Evolutionary conservation across 2,329 filamentous ascomycete species (phyloP), one percentile per base, ranked within the genome.

Genomic region (Paradendryphiella salina): DNA sequence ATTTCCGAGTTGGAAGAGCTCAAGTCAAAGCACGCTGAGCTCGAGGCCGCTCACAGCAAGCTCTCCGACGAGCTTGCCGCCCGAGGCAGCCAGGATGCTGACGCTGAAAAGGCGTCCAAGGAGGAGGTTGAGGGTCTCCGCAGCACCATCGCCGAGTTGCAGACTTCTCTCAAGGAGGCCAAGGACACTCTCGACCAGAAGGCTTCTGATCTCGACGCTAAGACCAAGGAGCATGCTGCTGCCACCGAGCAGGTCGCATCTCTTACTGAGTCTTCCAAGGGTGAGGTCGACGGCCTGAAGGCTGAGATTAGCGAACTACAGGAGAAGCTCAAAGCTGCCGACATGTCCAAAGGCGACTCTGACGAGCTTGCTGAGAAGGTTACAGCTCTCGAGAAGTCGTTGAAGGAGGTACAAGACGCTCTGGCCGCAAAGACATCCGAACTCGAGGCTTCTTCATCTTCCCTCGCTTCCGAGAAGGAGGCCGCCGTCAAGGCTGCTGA

Each of bases 141-240:
- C 37, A 57, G 51, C 44, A 66, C 63, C 54, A 63, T 67, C 21
- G 50, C 61, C 21, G 62, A 70, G 47, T 60, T 70, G n/a, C 61
- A 68, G 32, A 49, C 57, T 5, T 57, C 65, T 18, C 50, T 56
- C 35, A 52, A 61, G 54, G 45, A 51, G 21, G 52, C 50, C 9
- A 52, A 61, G 50, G 53, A 56, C 23, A 52, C 59, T 10, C 54
- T 65, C 13, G 63, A 60, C 28, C 51, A 57, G 43, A 59, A 64
- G 56, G 50, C 55, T 23, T 53, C 57, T 26, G 60, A 63, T 14
- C 54, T 66, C 29, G 56, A 60, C 5, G 35, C 49, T 17, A 59
- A 61, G 51, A 52, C 58, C 14, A 55, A 66, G 43, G 59, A 64
- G 43, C 47, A 54, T 21, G 44, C 51, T 35, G 53, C 54, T 35